Base-by-base conservation (phyloP, 2,329 filamentous ascomycete genomes). In the Penicillium hesseltinei region DNA sequence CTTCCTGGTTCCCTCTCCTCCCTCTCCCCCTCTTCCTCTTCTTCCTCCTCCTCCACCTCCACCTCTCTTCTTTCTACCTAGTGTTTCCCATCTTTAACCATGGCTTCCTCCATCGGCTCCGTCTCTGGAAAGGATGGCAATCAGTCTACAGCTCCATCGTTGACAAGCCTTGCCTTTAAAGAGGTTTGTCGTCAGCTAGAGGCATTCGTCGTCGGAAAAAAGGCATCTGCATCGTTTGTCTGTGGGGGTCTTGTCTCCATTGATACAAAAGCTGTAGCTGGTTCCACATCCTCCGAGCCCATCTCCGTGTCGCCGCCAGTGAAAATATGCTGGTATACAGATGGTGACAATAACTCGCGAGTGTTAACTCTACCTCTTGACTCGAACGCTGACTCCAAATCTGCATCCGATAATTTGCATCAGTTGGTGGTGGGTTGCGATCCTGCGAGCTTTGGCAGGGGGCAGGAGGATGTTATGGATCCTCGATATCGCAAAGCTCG, bases 401-500 rank as follows among this genome's bases (percentile, higher is more conserved):
- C 23, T 15, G 25, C 25, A 40, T 29, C 48, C 25, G 35, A 31
- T 13, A 4, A 25, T 45, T 27, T 44, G 21, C 51, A 61, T 1
- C 54, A 62, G 5, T 62, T 80, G 0, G 59, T 76, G 0, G 42
- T 59, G 1, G 70, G 73, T 27, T 77, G 73, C 56, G 56, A 65
- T 40, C 80, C 80, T 0, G 83, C 82, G 0, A 80, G 76, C 1
- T 84, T 84, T 62, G 82, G 82, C 0, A 60, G 63, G 6, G 72
- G 72, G 0, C 72, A 74, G 2, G 35, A 81, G 57, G 75, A 83
- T 55, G 74, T 85, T 0, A 66, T 79, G 2, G 82, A 86, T 56
- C 78, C 81, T 54, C 67, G 68, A 0, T 84, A 85, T 56, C 77
- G 84, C 19, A 81, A 80, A 56, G 84, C 83, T 0, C 67, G 69